Evolutionary conservation across 306 rosid genomes (phyloP), one percentile per base, ranked within the genome.

Genomic region (Carpinus fangiana): DNA sequence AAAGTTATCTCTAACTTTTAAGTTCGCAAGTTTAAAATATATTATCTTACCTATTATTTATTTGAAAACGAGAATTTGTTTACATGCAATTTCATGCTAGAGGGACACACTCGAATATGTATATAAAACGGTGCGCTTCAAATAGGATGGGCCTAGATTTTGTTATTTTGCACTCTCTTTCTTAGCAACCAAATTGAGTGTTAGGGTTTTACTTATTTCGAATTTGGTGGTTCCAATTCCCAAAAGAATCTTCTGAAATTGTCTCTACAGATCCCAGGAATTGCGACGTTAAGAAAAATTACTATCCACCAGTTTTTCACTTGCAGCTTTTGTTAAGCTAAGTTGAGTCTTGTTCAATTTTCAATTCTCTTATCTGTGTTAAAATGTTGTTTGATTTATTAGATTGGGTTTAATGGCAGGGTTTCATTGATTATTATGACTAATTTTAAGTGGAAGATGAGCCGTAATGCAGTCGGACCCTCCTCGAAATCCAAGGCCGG

Each of bases 401-500:
- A 5, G 31, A 31, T 31, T 38, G 48, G 10, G 26, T 18, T 65
- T 59, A 36, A 38, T 36, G 20, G 47, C 26, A 8, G 12, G 18
- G 16, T 38, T 16, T 3, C 21, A 65, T 4, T 65, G 70, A 36
- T 65, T 64, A 1, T 38, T 36, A 26, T 38, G 70, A 34, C 26
- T 3, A 26, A 9, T 20, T 41, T 53, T 1, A 3, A 56, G 28
- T n/a, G 3, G 31, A 82, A 55, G 80, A 89, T 92, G 96, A 90
- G 84, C 83, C 87, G 72, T 83, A 62, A 91, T 17, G 56, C 87
- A 1, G 85, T 85, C 1, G 97, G 90, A 54, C 47, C 89, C 60
- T 89, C 93, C 6, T 88, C 96, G 8, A 94, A 94, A 83, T 79
- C 84, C 23, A 92, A 80, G 84, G 80, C 92, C 38, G 88, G 93